phyloP scores from a whole-genome alignment of 495 filamentous ascomycete species.

The Aspergillus sparsus region DNA sequence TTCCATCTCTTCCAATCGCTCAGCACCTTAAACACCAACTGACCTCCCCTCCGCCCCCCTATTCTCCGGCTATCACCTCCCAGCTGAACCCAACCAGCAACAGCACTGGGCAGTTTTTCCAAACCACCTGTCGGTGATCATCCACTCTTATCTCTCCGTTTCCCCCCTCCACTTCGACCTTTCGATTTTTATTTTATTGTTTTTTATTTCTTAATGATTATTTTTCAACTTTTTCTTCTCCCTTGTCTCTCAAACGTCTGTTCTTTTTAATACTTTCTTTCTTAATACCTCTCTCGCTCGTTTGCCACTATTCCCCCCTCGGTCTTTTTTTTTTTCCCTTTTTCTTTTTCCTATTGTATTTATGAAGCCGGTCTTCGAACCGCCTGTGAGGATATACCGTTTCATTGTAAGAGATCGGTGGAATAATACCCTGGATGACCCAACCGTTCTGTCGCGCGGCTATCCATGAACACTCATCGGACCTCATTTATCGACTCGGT shows the following conservation, averaged over 20 bases:
- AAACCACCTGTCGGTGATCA: conserved; percentile 20
- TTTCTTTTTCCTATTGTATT: conserved; percentile 11
- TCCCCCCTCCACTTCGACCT: neutral
- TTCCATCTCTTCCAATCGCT: neutral
- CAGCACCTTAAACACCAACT: neutral
- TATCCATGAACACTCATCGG: conserved; percentile 35
- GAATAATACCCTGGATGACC: conserved; percentile 20
- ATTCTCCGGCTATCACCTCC: conserved; percentile 17
- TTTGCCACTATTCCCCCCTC: neutral
- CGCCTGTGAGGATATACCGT: conserved; percentile 12
- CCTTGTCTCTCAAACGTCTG: no score
- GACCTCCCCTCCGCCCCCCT: conserved; percentile 16
- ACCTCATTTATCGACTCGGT: conserved; percentile 35
- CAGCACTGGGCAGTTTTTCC: neutral
- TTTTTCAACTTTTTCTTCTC: no score
- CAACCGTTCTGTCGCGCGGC: conserved; percentile 18
- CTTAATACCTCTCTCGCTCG: conserved; percentile 5
- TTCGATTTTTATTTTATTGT: conserved; percentile 1
- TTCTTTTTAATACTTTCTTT: neutral
- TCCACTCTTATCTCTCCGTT: conserved; percentile 15
- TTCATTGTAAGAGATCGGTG: conserved; percentile 20
- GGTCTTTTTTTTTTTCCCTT: conserved; percentile 3
- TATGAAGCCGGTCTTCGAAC: conserved; percentile 14
- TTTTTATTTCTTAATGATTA: neutral
- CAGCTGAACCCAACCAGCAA: conserved; percentile 20